Conservation (phyloP, 371 early-diverging fungal species). For the Mortierella sp. region DNA sequence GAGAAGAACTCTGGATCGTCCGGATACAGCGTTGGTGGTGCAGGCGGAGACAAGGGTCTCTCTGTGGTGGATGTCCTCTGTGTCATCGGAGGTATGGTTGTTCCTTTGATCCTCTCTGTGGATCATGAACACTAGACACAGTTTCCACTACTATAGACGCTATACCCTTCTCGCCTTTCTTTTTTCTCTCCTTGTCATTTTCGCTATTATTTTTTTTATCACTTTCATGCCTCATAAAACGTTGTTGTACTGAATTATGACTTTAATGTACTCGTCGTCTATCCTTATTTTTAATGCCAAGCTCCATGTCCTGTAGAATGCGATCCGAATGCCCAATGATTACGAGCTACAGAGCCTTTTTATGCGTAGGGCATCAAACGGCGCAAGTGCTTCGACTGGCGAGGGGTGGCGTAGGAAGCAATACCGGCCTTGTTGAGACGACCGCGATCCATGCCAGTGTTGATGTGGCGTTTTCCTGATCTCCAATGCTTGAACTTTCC, state of each 20-base stretch:
- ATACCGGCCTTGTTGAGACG: conserved; percentile 52
- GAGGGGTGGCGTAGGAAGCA: conserved; percentile 47
- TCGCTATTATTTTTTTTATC: neutral
- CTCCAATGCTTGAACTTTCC: conserved; percentile 60
- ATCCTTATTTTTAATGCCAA: neutral
- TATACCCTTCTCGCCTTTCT: neutral
- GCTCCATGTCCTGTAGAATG: neutral
- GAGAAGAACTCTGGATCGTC: conserved; percentile 25
- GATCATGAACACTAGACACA: conserved; percentile 49
- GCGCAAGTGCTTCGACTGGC: conserved; percentile 54
- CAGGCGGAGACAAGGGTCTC: conserved; percentile 45
- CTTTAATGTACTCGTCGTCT: neutral
- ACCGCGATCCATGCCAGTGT: conserved; percentile 59
- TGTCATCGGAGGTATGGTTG: conserved; percentile 55
- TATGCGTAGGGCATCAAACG: conserved; percentile 60
- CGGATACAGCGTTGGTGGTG: conserved; percentile 46
- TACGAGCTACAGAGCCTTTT: too few species aligned
- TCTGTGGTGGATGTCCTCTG: conserved; percentile 45
- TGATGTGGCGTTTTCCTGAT: conserved; percentile 59
- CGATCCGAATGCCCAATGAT: neutral
- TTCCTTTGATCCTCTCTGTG: conserved; percentile 49
- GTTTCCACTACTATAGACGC: neutral
- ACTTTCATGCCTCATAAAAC: neutral
- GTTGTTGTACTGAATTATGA: neutral
- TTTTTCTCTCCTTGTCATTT: neutral